phyloP scores from a whole-genome alignment of 352 stramenopile species.

The Pythium brachiatum region DNA sequence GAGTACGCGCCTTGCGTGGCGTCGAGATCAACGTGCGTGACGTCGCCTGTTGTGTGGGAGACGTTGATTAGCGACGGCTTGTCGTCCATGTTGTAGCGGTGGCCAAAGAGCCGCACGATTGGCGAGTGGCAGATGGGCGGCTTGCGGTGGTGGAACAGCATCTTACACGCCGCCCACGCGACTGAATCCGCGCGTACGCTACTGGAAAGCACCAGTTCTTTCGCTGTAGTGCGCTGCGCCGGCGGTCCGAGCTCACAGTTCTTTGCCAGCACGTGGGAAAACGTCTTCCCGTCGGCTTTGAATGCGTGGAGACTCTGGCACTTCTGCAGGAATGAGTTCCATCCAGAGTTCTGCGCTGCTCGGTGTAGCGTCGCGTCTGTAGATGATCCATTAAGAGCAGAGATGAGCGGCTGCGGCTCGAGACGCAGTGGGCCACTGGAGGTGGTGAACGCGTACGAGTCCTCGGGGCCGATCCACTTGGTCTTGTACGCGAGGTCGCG shows the following conservation, averaged over 20 bases:
- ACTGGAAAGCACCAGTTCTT: constrained; percentile 16
- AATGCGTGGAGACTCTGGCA: constrained; percentile 22
- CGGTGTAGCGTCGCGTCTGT: neutral
- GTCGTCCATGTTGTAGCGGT: constrained; percentile 29
- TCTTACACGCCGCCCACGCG: constrained; percentile 25
- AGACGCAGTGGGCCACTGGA: constrained; percentile 5
- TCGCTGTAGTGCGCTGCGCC: neutral
- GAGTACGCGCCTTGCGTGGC: constrained; percentile 12
- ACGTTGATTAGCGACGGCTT: constrained; percentile 17
- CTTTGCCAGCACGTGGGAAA: constrained; percentile 18
- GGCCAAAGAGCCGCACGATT: constrained; percentile 23
- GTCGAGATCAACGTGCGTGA: neutral
- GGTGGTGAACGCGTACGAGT: constrained; percentile 28
- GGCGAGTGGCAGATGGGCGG: constrained; percentile 28
- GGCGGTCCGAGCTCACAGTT: constrained; percentile 20
- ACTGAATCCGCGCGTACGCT: constrained; percentile 25
- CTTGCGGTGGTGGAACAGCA: constrained; percentile 30
- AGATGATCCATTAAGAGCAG: neutral
- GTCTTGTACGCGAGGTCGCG: constrained; percentile 32
- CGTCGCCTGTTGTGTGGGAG: neutral
- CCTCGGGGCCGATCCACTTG: constrained; percentile 21
- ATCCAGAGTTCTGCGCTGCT: constrained; percentile 13
- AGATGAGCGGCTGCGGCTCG: constrained; percentile 1
- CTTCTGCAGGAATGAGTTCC: constrained; percentile 26
- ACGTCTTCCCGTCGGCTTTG: neutral